Evolutionary conservation across 352 stramenopile genomes (phyloP).

Genomic region (Pythium phragmitis): DNA sequence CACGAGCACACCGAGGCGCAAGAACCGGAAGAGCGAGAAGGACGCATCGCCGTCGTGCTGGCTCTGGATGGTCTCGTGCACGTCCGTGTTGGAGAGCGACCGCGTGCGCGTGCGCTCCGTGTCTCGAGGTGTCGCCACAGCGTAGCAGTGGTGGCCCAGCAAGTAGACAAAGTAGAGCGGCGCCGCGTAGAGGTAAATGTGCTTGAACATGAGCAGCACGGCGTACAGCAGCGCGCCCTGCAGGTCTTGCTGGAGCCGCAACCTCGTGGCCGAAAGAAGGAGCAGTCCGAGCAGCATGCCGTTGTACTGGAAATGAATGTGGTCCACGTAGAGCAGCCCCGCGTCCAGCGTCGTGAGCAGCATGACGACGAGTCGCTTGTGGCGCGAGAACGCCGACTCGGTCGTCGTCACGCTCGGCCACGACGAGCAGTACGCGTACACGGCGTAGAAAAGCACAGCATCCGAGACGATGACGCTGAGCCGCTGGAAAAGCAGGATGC

Average conservation of each 20-base stretch:
- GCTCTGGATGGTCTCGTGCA: slow-evolving; percentile 64
- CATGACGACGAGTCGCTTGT: slow-evolving; percentile 72
- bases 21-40: slow-evolving; percentile 73
- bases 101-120: slow-evolving; percentile 37
- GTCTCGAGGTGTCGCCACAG: slow-evolving; percentile 12
- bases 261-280: slow-evolving; percentile 88
- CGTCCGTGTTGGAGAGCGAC: slow-evolving; percentile 71
- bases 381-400: slow-evolving; percentile 54
- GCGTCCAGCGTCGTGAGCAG: slow-evolving; percentile 91
- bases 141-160: slow-evolving; percentile 90
- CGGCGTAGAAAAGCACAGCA: slow-evolving; percentile 84
- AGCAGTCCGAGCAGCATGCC: slow-evolving; percentile 95
- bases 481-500: slow-evolving; percentile 90
- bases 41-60: slow-evolving; percentile 50
- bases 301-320: slow-evolving; percentile 99
- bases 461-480: slow-evolving; percentile 92
- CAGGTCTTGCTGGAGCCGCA: slow-evolving; percentile 79
- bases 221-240: slow-evolving; percentile 90
- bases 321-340: slow-evolving; percentile 95
- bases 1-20: slow-evolving; percentile 84
- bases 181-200: slow-evolving; percentile 96
- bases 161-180: slow-evolving; percentile 97
- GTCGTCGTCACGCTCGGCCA: slow-evolving; percentile 80
- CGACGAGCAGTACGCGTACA: slow-evolving; percentile 74
- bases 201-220: slow-evolving; percentile 95